Conservation (phyloP, 2,329 filamentous ascomycete species). For the Talaromyces atroroseus region DNA sequence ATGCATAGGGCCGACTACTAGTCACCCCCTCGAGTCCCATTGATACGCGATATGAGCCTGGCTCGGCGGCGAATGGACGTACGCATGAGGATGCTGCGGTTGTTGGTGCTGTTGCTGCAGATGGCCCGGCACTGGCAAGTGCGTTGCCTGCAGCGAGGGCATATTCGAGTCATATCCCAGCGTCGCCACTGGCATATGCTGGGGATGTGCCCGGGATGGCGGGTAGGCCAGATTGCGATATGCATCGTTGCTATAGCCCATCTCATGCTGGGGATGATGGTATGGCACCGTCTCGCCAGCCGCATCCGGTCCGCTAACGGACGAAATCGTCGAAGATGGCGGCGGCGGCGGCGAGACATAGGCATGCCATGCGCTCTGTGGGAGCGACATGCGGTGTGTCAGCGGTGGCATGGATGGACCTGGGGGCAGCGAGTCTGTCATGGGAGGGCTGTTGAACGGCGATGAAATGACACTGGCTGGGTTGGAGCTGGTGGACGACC, state of each 20-base stretch:
- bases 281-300: neutral
- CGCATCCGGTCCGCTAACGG: neutral
- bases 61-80: constrained; percentile 2
- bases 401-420: constrained; percentile 11
- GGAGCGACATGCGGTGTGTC: constrained; percentile 10
- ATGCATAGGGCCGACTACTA: neutral
- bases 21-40: constrained; percentile 10
- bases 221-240: constrained; percentile 5
- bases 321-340: neutral
- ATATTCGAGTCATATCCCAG: constrained; percentile 10
- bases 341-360: constrained; percentile 3
- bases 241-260: constrained; percentile 5
- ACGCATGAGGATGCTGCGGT: neutral
- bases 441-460: constrained; percentile 11
- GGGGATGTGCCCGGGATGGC: constrained; percentile 1
- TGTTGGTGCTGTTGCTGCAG: neutral
- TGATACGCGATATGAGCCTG: constrained; percentile 11
- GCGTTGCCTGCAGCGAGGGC: constrained; percentile 1
- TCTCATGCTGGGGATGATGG: constrained; percentile 5
- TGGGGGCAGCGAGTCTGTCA: constrained; percentile 6
- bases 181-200: constrained; percentile 4
- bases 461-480: constrained; percentile 13
- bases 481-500: constrained; percentile 16
- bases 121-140: constrained; percentile 4
- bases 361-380: constrained; percentile 13